These are phyloP conservation scores for Xylaria sp. DNA, from an alignment of 2,329 filamentous ascomycete genomes.

Conservation along the genomic window DNA sequence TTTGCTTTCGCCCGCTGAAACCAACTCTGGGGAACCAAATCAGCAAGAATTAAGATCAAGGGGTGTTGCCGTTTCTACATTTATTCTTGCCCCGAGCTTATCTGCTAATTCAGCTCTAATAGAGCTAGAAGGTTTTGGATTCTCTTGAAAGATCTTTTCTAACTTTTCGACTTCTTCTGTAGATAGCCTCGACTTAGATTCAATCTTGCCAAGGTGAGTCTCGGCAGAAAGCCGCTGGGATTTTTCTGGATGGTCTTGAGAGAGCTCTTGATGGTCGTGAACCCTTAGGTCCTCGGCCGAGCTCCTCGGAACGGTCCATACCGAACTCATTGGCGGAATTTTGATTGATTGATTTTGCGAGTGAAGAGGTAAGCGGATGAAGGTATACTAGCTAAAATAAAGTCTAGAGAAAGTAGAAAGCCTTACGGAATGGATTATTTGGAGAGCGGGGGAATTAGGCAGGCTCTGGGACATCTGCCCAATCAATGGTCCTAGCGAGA, in stretches of 20 bases:
- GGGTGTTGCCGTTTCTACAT: constrained; percentile 57
- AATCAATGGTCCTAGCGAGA: neutral
- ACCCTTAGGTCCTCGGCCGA: no score
- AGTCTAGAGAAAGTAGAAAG: neutral
- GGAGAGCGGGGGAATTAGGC: neutral
- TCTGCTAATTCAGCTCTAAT: constrained; percentile 70
- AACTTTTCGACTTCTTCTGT: constrained; percentile 78
- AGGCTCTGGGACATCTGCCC: neutral
- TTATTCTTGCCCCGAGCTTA: constrained; percentile 69
- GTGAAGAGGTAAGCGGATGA: neutral
- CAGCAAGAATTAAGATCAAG: neutral
- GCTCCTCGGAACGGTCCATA: no score
- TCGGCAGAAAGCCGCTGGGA: neutral
- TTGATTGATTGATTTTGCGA: neutral
- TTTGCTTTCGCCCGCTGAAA: constrained; percentile 73
- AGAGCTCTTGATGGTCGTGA: no score
- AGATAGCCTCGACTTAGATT: constrained; percentile 68
- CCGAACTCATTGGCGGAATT: neutral
- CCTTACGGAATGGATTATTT: neutral
- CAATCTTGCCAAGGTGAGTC: constrained; percentile 42
- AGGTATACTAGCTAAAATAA: neutral
- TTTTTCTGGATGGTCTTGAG: no score
- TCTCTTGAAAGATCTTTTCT: constrained; percentile 70
- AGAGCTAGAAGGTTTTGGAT: constrained; percentile 71
- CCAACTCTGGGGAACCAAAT: constrained; percentile 64